These are phyloP conservation scores for Fragaria vesca DNA, from an alignment of 306 rosid genomes.

Conservation along the genomic window DNA sequence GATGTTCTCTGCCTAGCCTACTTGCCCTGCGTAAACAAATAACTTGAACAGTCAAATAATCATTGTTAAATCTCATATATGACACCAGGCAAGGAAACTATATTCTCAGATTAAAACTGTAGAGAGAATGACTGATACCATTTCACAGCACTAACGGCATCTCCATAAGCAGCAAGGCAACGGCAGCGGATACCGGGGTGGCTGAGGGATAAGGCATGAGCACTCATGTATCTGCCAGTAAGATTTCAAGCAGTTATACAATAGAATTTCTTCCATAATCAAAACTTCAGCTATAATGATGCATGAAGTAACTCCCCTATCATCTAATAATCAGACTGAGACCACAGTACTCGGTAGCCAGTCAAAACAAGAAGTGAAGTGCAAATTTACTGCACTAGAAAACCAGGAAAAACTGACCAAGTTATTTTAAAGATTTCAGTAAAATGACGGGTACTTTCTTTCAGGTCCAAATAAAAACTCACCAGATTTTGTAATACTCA, in stretches of 20 bases:
- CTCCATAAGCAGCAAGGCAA: slow-evolving; percentile 99
- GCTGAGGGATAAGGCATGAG: slow-evolving; percentile 91
- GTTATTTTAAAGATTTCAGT: not conserved
- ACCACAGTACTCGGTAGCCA: not conserved
- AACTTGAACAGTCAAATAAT: slow-evolving; percentile 25
- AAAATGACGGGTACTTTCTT: not conserved
- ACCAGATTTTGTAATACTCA: not conserved
- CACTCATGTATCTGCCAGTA: slow-evolving; percentile 82
- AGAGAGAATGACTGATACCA: slow-evolving; percentile 50
- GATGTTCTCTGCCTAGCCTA: slow-evolving; percentile 98
- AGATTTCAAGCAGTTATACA: slow-evolving; percentile 17
- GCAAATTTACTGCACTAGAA: not conserved
- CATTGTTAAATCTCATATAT: not conserved
- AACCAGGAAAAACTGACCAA: not conserved
- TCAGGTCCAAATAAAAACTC: not conserved
- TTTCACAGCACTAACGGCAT: slow-evolving; percentile 97
- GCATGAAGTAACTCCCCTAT: not conserved
- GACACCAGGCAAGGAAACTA: not conserved
- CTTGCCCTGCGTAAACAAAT: slow-evolving; percentile 77
- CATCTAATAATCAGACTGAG: not conserved
- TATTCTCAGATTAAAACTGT: not conserved
- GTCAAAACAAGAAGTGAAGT: not conserved
- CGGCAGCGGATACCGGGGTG: slow-evolving; percentile 99
- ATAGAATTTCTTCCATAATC: not conserved
- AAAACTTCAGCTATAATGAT: not conserved